Base-by-base conservation (phyloP, 768 basidiomycete genomes). In the Gautieria morchelliformis region DNA sequence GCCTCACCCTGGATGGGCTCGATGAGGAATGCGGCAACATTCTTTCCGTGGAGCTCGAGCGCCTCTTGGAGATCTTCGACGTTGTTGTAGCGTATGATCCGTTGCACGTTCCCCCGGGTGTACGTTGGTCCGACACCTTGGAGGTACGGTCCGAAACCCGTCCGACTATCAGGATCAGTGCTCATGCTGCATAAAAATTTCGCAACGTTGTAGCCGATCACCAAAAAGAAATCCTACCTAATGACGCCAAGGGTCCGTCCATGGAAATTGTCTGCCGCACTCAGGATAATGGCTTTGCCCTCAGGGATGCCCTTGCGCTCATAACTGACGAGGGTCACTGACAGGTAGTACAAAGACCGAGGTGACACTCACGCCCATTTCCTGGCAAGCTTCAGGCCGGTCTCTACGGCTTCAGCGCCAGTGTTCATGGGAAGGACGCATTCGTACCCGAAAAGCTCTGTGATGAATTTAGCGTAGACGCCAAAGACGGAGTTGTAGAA, bases 1-100 rank as follows among this genome's bases (percentile, higher is more conserved):
- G 95, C 95, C 72, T 97, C 95, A n/a, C 95, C 95, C 69, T 99
- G 96, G 60, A 99, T 98, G 5, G 96, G 96, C 72, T 99, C 96
- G 3, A 99, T 80, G 56, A 99, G 77, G 76, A 99, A 93, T 1
- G 90, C 95, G 6, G 94, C 96, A 24, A 90, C 83, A 58, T 88
- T 78, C 60, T 85, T 71, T 9, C 95, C 93, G 67, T 93, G 77
- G 39, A 84, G 67, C 59, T 89, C 84, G 32, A 99, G 70, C 5
- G 91, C 95, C 11, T 77, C 75, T 67, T 85, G 81, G n/a, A 98
- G 70, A 64, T 96, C 95, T 20, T 82, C 82, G 22, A 87, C 76
- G 59, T 87, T 77, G 32, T 92, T 92, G 71, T 86, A 98, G 44
- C 92, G 79, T 65, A 99, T 94, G 6, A 76, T 76, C 57, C 74